Evolutionary conservation across 2,329 filamentous ascomycete species (phyloP).

Genomic region (Ilyonectria mors-panacis): DNA sequence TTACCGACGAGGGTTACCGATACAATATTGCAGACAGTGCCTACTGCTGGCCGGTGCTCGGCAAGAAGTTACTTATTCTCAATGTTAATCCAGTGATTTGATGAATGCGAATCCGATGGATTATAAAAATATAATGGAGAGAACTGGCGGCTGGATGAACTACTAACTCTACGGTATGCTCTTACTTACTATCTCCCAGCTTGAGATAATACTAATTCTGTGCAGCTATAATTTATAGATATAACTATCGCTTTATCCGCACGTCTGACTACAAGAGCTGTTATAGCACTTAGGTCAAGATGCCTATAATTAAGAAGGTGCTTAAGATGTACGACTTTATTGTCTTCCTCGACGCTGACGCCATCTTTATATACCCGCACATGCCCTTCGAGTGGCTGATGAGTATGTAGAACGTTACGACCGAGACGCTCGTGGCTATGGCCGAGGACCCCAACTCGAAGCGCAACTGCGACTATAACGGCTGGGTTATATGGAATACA

Average conservation of each 20-base stretch:
- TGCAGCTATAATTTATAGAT: constrained; percentile 60
- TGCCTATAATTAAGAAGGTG: constrained; percentile 56
- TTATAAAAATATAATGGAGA: constrained; percentile 33
- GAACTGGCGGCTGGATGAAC: constrained; percentile 39
- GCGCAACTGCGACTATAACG: constrained; percentile 54
- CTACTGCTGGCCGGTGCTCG: constrained; percentile 28
- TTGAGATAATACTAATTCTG: not conserved
- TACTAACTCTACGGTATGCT: constrained; percentile 43
- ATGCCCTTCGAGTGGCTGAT: constrained; percentile 64
- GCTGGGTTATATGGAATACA: constrained; percentile 42
- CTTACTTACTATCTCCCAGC: not conserved
- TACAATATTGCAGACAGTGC: constrained; percentile 30
- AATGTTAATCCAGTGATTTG: constrained; percentile 39
- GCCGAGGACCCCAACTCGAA: constrained; percentile 58
- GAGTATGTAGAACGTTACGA: constrained; percentile 61
- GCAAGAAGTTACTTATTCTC: constrained; percentile 42
- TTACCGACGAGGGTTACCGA: constrained; percentile 32
- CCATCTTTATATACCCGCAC: constrained; percentile 57
- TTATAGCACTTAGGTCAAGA: constrained; percentile 63
- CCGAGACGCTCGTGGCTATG: constrained; percentile 60
- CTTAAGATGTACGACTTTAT: constrained; percentile 59
- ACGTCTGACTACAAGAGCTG: constrained; percentile 58
- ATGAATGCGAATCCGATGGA: constrained; percentile 34
- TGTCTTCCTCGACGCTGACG: constrained; percentile 62
- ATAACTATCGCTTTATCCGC: constrained; percentile 64